Conservation (phyloP, 2,329 filamentous ascomycete species). For the Claviceps maximensis region DNA sequence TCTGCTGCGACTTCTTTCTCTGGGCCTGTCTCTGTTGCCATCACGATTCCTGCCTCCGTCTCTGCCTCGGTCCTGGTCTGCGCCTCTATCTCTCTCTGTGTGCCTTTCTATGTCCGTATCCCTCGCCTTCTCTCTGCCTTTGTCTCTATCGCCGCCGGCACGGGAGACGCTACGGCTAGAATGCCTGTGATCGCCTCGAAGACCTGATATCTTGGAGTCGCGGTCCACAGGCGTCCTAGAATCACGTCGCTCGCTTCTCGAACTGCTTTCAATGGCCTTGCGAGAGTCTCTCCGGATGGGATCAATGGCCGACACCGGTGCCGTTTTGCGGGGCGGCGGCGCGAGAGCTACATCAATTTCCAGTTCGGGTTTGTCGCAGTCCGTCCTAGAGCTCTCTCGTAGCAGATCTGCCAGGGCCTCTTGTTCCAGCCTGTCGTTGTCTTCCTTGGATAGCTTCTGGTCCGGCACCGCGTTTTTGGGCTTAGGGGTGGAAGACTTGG, state of each 20-base stretch:
- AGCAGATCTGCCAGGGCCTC: slow-evolving; percentile 45
- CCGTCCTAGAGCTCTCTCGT: slow-evolving; percentile 41
- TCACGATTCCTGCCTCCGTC: neutral
- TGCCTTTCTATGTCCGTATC: neutral
- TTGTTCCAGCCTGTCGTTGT: slow-evolving; percentile 42
- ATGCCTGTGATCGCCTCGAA: slow-evolving; percentile 17
- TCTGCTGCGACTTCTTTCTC: slow-evolving; percentile 19
- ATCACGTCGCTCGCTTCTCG: slow-evolving; percentile 23
- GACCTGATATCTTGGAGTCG: slow-evolving; percentile 12
- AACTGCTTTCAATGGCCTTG: slow-evolving; percentile 20
- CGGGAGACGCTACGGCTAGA: slow-evolving; percentile 21
- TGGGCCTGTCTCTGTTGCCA: slow-evolving; percentile 9
- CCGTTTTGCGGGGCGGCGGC: slow-evolving; percentile 39
- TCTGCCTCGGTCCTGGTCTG: neutral
- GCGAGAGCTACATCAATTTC: slow-evolving; percentile 43
- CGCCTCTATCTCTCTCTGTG: neutral
- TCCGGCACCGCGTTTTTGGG: slow-evolving; percentile 28
- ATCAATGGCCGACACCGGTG: slow-evolving; percentile 44
- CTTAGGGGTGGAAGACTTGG: slow-evolving; percentile 12
- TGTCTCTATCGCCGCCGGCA: slow-evolving; percentile 6
- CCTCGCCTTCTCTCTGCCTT: neutral
- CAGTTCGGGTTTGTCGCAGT: slow-evolving; percentile 36
- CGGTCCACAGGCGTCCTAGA: slow-evolving; percentile 12
- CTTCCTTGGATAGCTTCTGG: slow-evolving; percentile 42
- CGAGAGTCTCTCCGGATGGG: slow-evolving; percentile 35